A percentile compares a stretch with the other conserved stretches of the same genome.
phyloP scores from a whole-genome alignment of 2,329 filamentous ascomycete genomes.

The Neopestalotiopsis sp. region DNA sequence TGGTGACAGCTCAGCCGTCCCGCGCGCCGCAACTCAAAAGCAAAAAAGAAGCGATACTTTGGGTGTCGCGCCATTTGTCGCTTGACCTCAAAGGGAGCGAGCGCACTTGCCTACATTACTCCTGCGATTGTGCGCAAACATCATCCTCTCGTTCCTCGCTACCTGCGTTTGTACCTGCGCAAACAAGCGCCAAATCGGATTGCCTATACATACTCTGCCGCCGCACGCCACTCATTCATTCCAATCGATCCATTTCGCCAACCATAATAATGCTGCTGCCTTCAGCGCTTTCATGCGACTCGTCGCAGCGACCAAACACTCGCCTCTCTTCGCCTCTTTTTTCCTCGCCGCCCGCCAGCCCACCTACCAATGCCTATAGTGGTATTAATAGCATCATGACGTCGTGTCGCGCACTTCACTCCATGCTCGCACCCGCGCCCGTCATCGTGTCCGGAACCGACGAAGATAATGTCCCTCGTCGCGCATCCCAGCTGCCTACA shows the following conservation, averaged over 20 bases:
- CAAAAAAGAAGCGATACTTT: not conserved
- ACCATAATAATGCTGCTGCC: slow-evolving; percentile 59
- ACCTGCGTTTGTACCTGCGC: not conserved
- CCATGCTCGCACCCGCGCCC: slow-evolving; percentile 55
- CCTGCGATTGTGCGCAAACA: not conserved
- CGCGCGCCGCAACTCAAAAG: slow-evolving; percentile 9
- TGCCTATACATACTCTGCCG: not conserved
- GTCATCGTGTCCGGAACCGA: slow-evolving; percentile 23
- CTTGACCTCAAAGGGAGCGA: not conserved
- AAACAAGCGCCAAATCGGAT: not conserved
- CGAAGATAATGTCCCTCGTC: slow-evolving; percentile 30
- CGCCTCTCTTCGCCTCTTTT: slow-evolving; percentile 56
- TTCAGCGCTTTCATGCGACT: slow-evolving; percentile 63
- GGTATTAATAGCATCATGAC: slow-evolving; percentile 61
- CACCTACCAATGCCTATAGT: slow-evolving; percentile 52
- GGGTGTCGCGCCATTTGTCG: slow-evolving; percentile 1
- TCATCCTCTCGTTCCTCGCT: not conserved
- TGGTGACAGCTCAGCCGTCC: slow-evolving; percentile 9
- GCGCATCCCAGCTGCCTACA: slow-evolving; percentile 53
- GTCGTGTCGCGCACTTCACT: slow-evolving; percentile 66
- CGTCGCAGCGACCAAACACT: slow-evolving; percentile 51
- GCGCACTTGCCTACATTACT: not conserved
- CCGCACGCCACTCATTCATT: not conserved
- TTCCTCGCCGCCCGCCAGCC: slow-evolving; percentile 65
- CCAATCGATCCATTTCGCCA: not conserved